These are phyloP conservation scores for Glycine soja DNA, from an alignment of 306 rosid genomes.

Conservation along the genomic window DNA sequence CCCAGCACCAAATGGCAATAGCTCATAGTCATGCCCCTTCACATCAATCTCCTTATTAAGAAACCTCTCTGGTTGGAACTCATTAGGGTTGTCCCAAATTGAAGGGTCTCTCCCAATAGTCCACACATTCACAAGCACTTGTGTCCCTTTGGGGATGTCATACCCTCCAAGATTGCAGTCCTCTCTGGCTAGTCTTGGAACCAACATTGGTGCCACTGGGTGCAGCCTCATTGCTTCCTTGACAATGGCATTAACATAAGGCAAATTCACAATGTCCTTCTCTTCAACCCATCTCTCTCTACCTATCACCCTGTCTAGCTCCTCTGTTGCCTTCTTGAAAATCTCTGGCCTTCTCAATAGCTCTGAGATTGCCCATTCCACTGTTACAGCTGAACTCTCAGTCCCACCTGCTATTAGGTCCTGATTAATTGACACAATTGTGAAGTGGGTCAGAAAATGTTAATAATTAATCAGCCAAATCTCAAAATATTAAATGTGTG, in stretches of 20 bases:
- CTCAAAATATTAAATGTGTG: too few species aligned
- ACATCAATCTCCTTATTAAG: constrained; percentile 62
- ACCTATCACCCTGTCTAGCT: constrained; percentile 73
- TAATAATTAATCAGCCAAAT: background rate
- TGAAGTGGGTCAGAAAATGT: background rate
- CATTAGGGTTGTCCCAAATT: constrained; percentile 73
- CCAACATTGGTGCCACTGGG: constrained; percentile 86
- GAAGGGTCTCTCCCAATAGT: constrained; percentile 71
- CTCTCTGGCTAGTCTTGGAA: constrained; percentile 61
- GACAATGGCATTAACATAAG: constrained; percentile 59
- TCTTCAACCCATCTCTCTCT: constrained; percentile 90
- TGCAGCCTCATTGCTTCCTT: constrained; percentile 87
- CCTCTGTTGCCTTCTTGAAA: constrained; percentile 66
- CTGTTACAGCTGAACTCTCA: constrained; percentile 72
- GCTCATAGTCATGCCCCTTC: constrained; percentile 73
- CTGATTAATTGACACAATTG: constrained; percentile 37
- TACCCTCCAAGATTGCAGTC: constrained; percentile 62
- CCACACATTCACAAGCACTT: constrained; percentile 62
- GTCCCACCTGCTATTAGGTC: constrained; percentile 85
- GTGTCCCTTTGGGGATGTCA: constrained; percentile 76
- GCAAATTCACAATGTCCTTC: constrained; percentile 65
- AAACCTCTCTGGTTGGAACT: constrained; percentile 77
- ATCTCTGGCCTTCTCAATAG: constrained; percentile 66
- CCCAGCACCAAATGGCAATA: constrained; percentile 89
- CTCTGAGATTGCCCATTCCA: constrained; percentile 86